These are phyloP conservation scores for Meira nashicola DNA, from an alignment of 1,284 basidiomycete genomes.

Conservation along the genomic window DNA sequence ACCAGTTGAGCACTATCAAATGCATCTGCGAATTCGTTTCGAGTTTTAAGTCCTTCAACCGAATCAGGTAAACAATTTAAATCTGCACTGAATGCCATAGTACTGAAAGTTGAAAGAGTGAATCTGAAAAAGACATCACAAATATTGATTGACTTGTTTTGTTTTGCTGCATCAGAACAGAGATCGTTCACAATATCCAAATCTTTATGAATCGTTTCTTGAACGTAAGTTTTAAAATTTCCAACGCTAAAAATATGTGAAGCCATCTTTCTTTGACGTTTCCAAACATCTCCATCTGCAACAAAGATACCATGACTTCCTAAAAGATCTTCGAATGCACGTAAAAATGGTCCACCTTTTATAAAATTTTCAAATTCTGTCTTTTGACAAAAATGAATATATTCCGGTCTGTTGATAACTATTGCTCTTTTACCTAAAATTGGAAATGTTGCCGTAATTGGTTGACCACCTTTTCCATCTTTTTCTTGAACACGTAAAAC, in stretches of 20 bases:
- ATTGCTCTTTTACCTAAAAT: slow-evolving; percentile 18
- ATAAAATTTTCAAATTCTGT: slow-evolving; percentile 47
- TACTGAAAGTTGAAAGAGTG: slow-evolving; percentile 34
- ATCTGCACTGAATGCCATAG: slow-evolving; percentile 27
- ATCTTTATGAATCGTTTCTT: slow-evolving; percentile 10
- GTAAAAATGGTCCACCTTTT: slow-evolving; percentile 30
- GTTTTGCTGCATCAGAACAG: slow-evolving; percentile 7
- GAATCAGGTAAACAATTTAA: slow-evolving; percentile 25
- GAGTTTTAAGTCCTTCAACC: slow-evolving; percentile 25
- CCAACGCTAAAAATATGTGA: slow-evolving; percentile 42
- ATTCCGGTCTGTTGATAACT: slow-evolving; percentile 30
- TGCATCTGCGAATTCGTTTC: slow-evolving; percentile 44
- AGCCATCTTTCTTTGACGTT: slow-evolving; percentile 43
- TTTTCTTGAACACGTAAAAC: slow-evolving; percentile 1
- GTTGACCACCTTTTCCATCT: slow-evolving; percentile 2
- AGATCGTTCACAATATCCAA: not conserved
- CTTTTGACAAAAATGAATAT: slow-evolving; percentile 49
- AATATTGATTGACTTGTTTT: slow-evolving; percentile 8
- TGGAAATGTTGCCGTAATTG: slow-evolving; percentile 8
- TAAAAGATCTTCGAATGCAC: slow-evolving; percentile 29
- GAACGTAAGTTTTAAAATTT: slow-evolving; percentile 26
- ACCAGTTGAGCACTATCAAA: slow-evolving; percentile 49
- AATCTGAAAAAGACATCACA: slow-evolving; percentile 39
- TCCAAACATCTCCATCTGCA: slow-evolving; percentile 47
- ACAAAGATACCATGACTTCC: slow-evolving; percentile 30